Base-by-base conservation (phyloP, 768 basidiomycete genomes). In the Cyclocybe cylindracea region DNA sequence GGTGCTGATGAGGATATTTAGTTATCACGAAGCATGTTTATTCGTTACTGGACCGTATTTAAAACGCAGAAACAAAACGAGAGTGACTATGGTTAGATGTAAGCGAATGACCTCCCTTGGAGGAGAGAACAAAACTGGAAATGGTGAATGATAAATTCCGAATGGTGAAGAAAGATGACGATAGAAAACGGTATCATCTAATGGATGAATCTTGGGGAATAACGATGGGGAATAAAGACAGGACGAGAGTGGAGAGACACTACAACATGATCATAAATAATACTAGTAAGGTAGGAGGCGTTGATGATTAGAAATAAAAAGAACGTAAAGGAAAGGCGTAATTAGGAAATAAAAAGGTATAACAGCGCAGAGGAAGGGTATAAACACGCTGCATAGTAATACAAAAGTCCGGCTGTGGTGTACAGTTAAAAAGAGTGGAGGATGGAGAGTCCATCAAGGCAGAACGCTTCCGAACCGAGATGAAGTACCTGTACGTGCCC, bases 1-100 rank as follows among this genome's bases (percentile, higher is more conserved):
- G 96, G 96, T 38, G 89, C 85, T 10, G 94, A 94, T 54, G 87
- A 85, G 43, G 66, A 71, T 58, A 57, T 58, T 55, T 65, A 63
- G 49, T 24, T 24, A 24, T 24, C 24, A 24, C 5, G 24, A 24
- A 24, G 24, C 24, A 24, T 24, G 24, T 24, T 24, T 24, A 24
- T 24, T 24, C 24, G 24, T 24, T 24, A 24, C 24, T 24, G 24
- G 24, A 24, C n/a, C 10, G 55, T 13, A 38, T 44, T 44, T 45
- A 39, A 33, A 29, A 35, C 18, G 39, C 39, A 48, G 31, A n/a
- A 45, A 53, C 51, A 53, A 53, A 53, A 47, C 51, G 45, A 53
- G 46, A 48, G 37, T 36, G 44, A 24, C 24, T 24, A 24, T 7
- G 18, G 42, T 18, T 43, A 43, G 42, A 43, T 9, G 42, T 19